A percentile compares a stretch with the other conserved stretches of the same genome.
Conservation (phyloP, 2,329 filamentous ascomycete species). For the Gaeumannomyces tritici region DNA sequence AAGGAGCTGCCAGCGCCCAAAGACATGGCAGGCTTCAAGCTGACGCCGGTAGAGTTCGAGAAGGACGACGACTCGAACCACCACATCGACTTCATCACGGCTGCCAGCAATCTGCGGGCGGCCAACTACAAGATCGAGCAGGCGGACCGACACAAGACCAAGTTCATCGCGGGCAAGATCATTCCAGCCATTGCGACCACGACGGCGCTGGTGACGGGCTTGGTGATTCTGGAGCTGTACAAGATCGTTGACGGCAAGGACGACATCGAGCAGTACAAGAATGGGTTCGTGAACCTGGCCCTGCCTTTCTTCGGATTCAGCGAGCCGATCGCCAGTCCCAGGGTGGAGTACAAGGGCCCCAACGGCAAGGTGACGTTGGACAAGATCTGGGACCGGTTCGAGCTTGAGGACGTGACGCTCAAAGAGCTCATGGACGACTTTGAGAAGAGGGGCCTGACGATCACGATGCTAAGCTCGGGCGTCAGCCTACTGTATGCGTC, state of each 20-base stretch:
- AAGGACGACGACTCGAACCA: conserved; percentile 98
- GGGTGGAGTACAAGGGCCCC: conserved; percentile 78
- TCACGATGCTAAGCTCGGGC: conserved; percentile 95
- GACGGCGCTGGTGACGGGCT: conserved; percentile 86
- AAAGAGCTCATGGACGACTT: conserved; percentile 78
- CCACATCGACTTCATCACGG: conserved; percentile 98
- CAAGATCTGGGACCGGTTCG: conserved; percentile 97
- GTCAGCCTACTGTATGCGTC: conserved; percentile 89
- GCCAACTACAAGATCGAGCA: conserved; percentile 96
- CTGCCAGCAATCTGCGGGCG: conserved; percentile 89
- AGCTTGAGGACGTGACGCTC: conserved; percentile 77
- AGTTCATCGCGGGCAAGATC: conserved; percentile 99
- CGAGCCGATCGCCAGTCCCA: conserved; percentile 88
- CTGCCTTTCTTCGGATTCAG: conserved; percentile 98
- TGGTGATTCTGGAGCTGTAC: conserved; percentile 88
- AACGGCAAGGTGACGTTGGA: conserved; percentile 69
- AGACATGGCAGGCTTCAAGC: conserved; percentile 75
- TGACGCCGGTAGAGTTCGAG: conserved; percentile 87
- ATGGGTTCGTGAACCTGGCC: conserved; percentile 93
- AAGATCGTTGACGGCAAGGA: conserved; percentile 94
- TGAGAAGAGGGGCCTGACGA: conserved; percentile 65
- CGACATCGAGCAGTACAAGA: conserved; percentile 99
- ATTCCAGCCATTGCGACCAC: conserved; percentile 98
- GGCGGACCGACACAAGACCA: conserved; percentile 94
- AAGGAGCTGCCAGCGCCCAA: conserved; percentile 68